Evolutionary conservation across 768 basidiomycete genomes (phyloP).

Genomic region (Pseudohyphozyma bogoriensis): DNA sequence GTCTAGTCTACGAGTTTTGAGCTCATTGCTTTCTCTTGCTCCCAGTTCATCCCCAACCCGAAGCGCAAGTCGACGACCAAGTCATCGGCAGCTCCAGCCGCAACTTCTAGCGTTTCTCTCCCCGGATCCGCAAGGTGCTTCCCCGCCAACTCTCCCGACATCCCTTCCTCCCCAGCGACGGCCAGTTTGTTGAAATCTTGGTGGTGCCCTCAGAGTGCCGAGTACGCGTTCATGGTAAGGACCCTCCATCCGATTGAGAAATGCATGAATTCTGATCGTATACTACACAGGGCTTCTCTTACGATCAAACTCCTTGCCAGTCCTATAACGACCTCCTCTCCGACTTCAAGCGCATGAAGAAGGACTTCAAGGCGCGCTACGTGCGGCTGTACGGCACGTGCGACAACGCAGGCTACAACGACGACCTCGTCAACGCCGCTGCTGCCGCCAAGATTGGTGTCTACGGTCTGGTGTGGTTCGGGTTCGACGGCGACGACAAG

Average conservation of each 20-base stretch:
- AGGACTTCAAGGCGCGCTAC: slow-evolving; percentile 14
- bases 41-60: too few species aligned
- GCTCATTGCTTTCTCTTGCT: too few species aligned
- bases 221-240: not conserved
- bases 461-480: slow-evolving; percentile 15
- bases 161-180: too few species aligned
- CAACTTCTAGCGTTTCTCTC: too few species aligned
- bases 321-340: slow-evolving; percentile 47
- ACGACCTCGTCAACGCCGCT: slow-evolving; percentile 11
- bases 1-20: too few species aligned
- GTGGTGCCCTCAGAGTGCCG: not conserved
- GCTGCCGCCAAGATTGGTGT: slow-evolving; percentile 2
- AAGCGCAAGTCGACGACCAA: too few species aligned
- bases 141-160: too few species aligned
- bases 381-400: slow-evolving; percentile 16
- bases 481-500: slow-evolving; percentile 9
- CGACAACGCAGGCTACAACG: slow-evolving; percentile 3
- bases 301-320: not conserved
- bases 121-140: too few species aligned
- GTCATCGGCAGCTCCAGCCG: too few species aligned
- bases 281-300: not conserved
- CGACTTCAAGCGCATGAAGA: slow-evolving; percentile 29
- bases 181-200: too few species aligned
- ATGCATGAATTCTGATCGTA: not conserved
- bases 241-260: not conserved